Conservation (phyloP, 2,329 filamentous ascomycete genomes). For the Fusarium kyushuense region DNA sequence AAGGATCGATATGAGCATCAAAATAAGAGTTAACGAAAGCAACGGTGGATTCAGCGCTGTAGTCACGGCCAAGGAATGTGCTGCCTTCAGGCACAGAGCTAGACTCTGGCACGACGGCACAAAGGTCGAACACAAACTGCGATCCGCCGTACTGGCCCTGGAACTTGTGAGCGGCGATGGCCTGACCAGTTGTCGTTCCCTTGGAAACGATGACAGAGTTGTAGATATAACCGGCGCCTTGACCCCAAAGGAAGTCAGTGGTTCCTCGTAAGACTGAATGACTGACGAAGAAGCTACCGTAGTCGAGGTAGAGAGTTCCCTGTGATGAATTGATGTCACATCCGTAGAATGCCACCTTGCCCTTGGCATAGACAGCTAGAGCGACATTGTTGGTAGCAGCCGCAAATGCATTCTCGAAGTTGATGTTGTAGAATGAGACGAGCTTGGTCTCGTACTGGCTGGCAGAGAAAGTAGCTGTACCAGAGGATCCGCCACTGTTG, state of each 20-base stretch:
- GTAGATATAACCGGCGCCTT: slow-evolving; percentile 43
- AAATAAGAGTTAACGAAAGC: slow-evolving; percentile 49
- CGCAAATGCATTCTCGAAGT: slow-evolving; percentile 44
- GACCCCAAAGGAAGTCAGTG: slow-evolving; percentile 42
- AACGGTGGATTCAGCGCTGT: slow-evolving; percentile 43
- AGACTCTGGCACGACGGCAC: slow-evolving; percentile 52
- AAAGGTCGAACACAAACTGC: slow-evolving; percentile 57
- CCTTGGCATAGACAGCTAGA: slow-evolving; percentile 47
- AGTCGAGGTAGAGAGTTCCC: slow-evolving; percentile 40
- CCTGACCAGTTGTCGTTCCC: slow-evolving; percentile 37
- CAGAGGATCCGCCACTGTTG: slow-evolving; percentile 26
- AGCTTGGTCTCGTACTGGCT: slow-evolving; percentile 49
- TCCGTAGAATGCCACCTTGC: slow-evolving; percentile 56
- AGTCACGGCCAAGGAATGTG: slow-evolving; percentile 49
- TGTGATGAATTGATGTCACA: slow-evolving; percentile 50
- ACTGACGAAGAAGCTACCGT: slow-evolving; percentile 43
- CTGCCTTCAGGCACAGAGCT: slow-evolving; percentile 39
- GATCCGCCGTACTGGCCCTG: slow-evolving; percentile 51
- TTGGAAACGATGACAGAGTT: slow-evolving; percentile 40
- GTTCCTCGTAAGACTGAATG: slow-evolving; percentile 35
- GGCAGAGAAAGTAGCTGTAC: slow-evolving; percentile 45
- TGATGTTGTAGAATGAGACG: slow-evolving; percentile 50
- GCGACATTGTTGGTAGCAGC: slow-evolving; percentile 36
- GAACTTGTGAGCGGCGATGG: slow-evolving; percentile 47
- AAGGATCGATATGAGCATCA: slow-evolving; percentile 45